Evolutionary conservation across 2,329 filamentous ascomycete species (phyloP).

Genomic region (Botryotinia calthae): DNA sequence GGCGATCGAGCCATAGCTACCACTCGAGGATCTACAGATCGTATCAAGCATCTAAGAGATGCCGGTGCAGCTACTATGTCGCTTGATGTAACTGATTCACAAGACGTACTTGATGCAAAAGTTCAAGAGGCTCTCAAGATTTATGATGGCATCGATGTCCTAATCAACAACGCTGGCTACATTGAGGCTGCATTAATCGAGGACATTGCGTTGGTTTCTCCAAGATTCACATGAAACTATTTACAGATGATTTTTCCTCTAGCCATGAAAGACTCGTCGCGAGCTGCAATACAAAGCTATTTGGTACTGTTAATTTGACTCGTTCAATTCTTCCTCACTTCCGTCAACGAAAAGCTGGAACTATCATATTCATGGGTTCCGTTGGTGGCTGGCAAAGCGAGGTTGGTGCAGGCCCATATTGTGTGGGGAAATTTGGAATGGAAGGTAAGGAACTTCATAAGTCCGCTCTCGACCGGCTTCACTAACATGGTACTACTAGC

Average conservation of each 20-base stretch:
- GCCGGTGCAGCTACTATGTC: conserved; percentile 45
- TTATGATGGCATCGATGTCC: conserved; percentile 37
- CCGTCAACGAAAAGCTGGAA: conserved; percentile 43
- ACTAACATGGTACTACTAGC: conserved; percentile 8
- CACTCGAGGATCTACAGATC: conserved; percentile 20
- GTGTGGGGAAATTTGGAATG: conserved; percentile 25
- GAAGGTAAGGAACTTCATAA: conserved; percentile 15
- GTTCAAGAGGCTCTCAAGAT: conserved; percentile 39
- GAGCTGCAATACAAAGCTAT: conserved; percentile 53
- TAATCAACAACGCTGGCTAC: conserved; percentile 41
- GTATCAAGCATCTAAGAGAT: conserved; percentile 44
- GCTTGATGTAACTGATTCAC: conserved; percentile 48
- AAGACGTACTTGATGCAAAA: conserved; percentile 40
- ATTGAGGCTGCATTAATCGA: conserved; percentile 34
- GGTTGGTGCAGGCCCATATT: conserved; percentile 21
- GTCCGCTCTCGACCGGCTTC: neutral
- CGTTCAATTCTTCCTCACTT: conserved; percentile 49
- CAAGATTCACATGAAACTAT: neutral
- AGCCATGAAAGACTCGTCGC: conserved; percentile 13
- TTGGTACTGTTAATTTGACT: conserved; percentile 50
- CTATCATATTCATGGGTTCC: conserved; percentile 28
- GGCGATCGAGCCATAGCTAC: conserved; percentile 29
- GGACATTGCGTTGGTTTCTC: conserved; percentile 29
- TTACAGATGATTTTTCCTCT: neutral
- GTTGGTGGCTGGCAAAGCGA: conserved; percentile 23